Conservation (phyloP, 805 yeast species). For the Yarrowia hollandica region DNA sequence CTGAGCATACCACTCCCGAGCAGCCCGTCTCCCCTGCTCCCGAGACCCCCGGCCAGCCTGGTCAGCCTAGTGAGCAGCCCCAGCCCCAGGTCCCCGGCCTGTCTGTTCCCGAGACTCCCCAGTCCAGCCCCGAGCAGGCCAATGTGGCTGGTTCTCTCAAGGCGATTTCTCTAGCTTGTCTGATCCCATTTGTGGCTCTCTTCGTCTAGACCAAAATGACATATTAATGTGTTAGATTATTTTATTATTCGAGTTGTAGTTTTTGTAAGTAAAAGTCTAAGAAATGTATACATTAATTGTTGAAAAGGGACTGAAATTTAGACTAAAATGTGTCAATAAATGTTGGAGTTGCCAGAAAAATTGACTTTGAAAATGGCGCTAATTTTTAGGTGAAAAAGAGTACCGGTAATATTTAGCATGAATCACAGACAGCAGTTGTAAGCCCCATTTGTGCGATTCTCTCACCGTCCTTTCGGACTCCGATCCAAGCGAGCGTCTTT, state of each 20-base stretch:
- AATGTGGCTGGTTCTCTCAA: background rate
- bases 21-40: background rate
- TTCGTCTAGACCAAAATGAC: background rate
- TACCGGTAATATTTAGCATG: too few relatives aligned
- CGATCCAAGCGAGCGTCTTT: too few relatives aligned
- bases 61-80: background rate
- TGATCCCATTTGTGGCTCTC: background rate
- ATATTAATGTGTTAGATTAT: background rate
- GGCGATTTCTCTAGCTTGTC: background rate
- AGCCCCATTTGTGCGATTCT: too few relatives aligned
- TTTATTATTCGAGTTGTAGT: background rate
- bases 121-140: conserved; percentile 7
- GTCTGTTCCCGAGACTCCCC: background rate
- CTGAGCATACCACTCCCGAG: conserved; percentile 11
- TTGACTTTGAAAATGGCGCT: too few relatives aligned
- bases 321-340: too few relatives aligned
- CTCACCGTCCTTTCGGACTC: too few relatives aligned
- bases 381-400: too few relatives aligned
- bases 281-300: too few relatives aligned
- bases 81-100: background rate
- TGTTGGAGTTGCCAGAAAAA: too few relatives aligned
- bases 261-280: background rate
- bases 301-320: too few relatives aligned
- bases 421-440: too few relatives aligned
- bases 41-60: background rate